Evolutionary conservation across 2,329 filamentous ascomycete species (phyloP).

Genomic region (Dactylonectria macrodidyma): DNA sequence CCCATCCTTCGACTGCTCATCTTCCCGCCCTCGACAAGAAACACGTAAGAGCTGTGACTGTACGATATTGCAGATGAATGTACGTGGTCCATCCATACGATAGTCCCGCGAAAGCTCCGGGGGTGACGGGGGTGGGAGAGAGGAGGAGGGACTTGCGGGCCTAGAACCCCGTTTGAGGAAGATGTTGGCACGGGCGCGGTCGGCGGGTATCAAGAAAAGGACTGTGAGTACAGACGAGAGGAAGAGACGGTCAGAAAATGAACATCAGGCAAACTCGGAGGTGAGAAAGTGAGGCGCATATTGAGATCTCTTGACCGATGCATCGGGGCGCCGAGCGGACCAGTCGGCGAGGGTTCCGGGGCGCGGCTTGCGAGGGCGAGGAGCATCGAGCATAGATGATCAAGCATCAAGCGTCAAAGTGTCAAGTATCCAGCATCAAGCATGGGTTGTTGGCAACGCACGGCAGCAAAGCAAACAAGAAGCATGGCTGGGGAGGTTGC

Average conservation of each 20-base stretch:
- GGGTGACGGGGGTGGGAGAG: not conserved
- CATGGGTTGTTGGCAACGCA: constrained; percentile 20
- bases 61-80: not conserved
- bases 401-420: too few species aligned
- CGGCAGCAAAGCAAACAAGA: not conserved
- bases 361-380: constrained; percentile 7
- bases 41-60: constrained; percentile 31
- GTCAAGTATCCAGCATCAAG: constrained; percentile 4
- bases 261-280: not conserved
- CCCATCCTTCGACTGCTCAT: not conserved
- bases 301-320: constrained; percentile 32
- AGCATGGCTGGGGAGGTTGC: not conserved
- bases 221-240: not conserved
- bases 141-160: not conserved
- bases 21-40: not conserved
- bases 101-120: constrained; percentile 18
- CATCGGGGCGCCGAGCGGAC: constrained; percentile 22
- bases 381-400: too few species aligned
- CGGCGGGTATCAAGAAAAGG: not conserved
- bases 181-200: not conserved
- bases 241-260: not conserved
- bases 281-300: constrained; percentile 4
- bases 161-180: not conserved
- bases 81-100: constrained; percentile 7
- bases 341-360: constrained; percentile 42